A percentile compares a stretch with the other conserved stretches of the same genome.
Conservation (phyloP, 78 protist species). For the Anaeramoeba flamelloides region DNA sequence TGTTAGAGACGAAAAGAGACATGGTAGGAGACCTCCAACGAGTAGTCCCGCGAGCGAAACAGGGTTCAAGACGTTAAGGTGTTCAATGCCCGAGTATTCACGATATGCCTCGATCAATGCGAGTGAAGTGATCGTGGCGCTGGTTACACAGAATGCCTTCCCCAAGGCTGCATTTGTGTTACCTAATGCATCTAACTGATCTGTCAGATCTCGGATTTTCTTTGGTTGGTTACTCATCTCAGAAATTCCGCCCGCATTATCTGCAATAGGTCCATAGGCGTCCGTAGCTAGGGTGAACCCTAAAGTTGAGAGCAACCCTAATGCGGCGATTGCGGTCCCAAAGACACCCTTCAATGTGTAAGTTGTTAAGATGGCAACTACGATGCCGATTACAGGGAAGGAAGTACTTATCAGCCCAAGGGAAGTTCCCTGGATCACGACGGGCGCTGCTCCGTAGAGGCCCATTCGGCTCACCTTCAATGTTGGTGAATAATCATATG, state of each 20-base stretch:
- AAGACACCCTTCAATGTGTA: constrained; percentile 18
- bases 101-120: constrained; percentile 44
- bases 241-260: constrained; percentile 56
- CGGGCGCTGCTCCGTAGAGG: constrained; percentile 45
- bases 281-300: constrained; percentile 38
- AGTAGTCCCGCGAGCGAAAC: constrained; percentile 32
- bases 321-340: constrained; percentile 42
- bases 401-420: constrained; percentile 21
- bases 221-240: constrained; percentile 26
- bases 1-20: constrained; percentile 45
- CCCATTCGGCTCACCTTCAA: constrained; percentile 15
- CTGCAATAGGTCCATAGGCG: constrained; percentile 45
- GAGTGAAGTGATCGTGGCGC: constrained; percentile 42
- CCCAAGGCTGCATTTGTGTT: constrained; percentile 62
- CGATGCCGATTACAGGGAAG: constrained; percentile 22
- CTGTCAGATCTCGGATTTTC: constrained; percentile 36
- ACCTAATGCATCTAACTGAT: constrained; percentile 51
- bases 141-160: constrained; percentile 52
- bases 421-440: constrained; percentile 43
- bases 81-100: constrained; percentile 6
- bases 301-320: constrained; percentile 49
- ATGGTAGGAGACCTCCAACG: constrained; percentile 50
- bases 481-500: constrained; percentile 29
- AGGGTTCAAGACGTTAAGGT: constrained; percentile 14
- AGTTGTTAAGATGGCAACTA: constrained; percentile 10